phyloP scores from a whole-genome alignment of 176 grass and related monocot species.

The Lolium perenne region DNA sequence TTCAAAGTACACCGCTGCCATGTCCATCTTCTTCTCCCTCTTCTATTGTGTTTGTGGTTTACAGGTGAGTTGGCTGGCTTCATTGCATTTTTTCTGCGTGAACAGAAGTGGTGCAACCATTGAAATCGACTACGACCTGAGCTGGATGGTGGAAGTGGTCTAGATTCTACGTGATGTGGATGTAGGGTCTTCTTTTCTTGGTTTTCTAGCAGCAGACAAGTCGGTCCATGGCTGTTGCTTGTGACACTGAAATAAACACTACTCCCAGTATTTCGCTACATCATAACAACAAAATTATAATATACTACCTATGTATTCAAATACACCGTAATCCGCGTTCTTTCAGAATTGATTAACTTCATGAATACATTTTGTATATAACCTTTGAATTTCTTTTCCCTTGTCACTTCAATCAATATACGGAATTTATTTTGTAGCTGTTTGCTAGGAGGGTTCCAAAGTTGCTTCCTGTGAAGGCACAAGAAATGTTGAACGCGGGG shows the following conservation, averaged over 20 bases:
- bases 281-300: too few relatives aligned
- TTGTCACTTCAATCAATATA: too few relatives aligned
- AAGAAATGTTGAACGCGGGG: not conserved
- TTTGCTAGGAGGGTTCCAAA: not conserved
- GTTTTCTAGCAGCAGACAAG: conserved; percentile 49
- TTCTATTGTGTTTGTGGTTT: conserved; percentile 5
- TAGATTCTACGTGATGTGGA: conserved; percentile 37
- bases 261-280: not conserved
- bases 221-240: conserved; percentile 12
- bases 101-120: conserved; percentile 21
- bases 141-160: not conserved
- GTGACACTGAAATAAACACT: not conserved
- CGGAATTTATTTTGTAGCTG: not conserved
- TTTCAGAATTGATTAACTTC: not conserved
- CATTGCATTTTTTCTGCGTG: not conserved
- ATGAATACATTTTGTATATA: not conserved
- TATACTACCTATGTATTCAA: not conserved
- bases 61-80: conserved; percentile 42
- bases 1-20: conserved; percentile 42
- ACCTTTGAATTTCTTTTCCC: too few relatives aligned
- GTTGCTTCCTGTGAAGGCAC: conserved; percentile 43
- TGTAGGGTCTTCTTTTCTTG: conserved; percentile 30
- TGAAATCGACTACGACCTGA: not conserved
- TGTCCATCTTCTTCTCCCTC: not conserved
- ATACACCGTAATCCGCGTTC: not conserved